Evolutionary conservation across 139 green algal genomes (phyloP), one percentile per base, ranked within the genome.

Genomic region (Asterochloris sp.): DNA sequence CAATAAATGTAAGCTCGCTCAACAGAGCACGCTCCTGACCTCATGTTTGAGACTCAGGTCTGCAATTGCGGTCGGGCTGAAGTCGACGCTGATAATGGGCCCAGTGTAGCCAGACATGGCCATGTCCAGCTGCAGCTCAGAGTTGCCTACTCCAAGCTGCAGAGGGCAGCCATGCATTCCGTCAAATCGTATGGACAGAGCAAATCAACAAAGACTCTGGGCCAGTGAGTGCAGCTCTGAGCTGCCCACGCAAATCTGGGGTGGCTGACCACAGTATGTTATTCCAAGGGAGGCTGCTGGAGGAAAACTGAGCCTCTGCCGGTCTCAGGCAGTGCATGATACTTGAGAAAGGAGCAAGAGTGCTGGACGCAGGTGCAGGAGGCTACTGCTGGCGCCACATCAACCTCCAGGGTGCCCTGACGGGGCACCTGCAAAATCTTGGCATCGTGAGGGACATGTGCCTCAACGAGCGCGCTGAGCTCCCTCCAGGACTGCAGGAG

Each of bases 81-180:
- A 81, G 15, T 81, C 77, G 10, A 81, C 27, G 12, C 77, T 73
- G 1, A 62, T 62, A 23, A 81, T 81, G 0, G 15, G 62, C 38
- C 38, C 38, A 12, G 62, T 74, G 28, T 81, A 81, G 12, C 63
- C 77, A 64, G 73, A 62, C 24, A 62, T 27, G 61, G 63, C 63
- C 77, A 81, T 81, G 13, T 81, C 77, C 27, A 74, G 28, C 16
- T 81, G 62, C 63, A 81, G 26, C 63, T 27, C 73, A 16, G 77
- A 81, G 27, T 73, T 81, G 19, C 77, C 77, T 61, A 81, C 77
- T 17, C 77, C 77, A 17, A 73, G 26, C 77, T 81, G 77, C 38
- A 78, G 17, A 24, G 66, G 16, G 62, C 73, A 78, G 12, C 15
- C 8, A 13, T 62, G 28, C 73, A 62, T 60, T 2, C 23, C 4